Evolutionary conservation across 257 asterid species (phyloP), one percentile per base, ranked within the genome.

Genomic region (Plantago major): DNA sequence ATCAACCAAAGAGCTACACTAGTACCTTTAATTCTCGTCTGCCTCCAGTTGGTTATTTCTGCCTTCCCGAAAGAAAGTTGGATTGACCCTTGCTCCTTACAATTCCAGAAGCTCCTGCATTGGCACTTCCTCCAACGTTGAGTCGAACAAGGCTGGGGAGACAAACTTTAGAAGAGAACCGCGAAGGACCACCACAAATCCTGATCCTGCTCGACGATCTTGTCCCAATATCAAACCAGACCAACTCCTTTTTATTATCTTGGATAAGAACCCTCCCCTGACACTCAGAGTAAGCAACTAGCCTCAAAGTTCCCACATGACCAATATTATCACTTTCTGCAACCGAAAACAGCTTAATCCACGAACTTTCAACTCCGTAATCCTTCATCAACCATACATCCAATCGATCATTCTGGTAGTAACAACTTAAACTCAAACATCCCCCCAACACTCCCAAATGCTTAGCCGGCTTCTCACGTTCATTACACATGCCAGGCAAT

Each of bases 371-470:
- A 47, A 40, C 57, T 9, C 69, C 77, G 40, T 66, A 72, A 16
- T 67, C 69, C 62, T 49, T 44, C 73, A 72, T 67, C 73, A 50
- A 48, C 77, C 77, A 72, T 1, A 72, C 66, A 13, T 67, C 77
- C 53, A 72, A 62, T 42, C 63, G 65, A 42, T 66, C 77, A 40
- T 61, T 56, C 72, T 66, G 68, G 58, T 71, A 66, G 49, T 60
- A 61, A 64, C 76, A 71, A 60, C 76, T 54, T 22, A 71, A 51
- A 55, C 49, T 52, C 72, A 71, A 66, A 16, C 72, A 71, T 49
- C 68, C 72, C 22, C 40, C 72, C 72, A 71, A 54, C 11, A 66
- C 60, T 2, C 76, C 67, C 65, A 71, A 61, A 66, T 22, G 70
- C 71, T 22, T 71, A 26, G 56, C 61, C 10, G 72, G 76, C 56